These are phyloP conservation scores for Avicennia marina DNA, from an alignment of 257 asterid genomes.

Conservation along the genomic window DNA sequence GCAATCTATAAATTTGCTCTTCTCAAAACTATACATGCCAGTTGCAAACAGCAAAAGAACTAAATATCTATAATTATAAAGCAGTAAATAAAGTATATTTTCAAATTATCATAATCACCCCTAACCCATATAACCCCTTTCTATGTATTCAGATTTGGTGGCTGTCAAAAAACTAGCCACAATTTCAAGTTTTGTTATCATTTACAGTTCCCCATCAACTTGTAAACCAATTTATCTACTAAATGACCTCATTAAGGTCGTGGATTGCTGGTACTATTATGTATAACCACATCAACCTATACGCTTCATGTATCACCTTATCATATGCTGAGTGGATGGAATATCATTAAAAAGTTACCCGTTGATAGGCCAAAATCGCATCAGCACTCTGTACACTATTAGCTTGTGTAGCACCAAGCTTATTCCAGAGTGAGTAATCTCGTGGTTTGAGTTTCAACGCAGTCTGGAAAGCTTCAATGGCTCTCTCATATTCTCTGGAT, in stretches of 20 bases:
- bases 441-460: conserved; percentile 92
- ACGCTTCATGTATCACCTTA: not conserved
- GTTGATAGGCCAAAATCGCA: conserved; percentile 94
- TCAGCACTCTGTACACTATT: conserved; percentile 96
- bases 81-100: too few species aligned
- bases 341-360: conserved; percentile 53
- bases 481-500: conserved; percentile 86
- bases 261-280: not conserved
- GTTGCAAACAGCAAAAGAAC: too few species aligned
- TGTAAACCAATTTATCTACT: too few species aligned
- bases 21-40: too few species aligned
- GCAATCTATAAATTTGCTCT: too few species aligned
- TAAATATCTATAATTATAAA: too few species aligned
- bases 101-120: too few species aligned
- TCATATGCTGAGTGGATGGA: conserved; percentile 1
- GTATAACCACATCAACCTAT: conserved; percentile 10
- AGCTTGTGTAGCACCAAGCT: conserved; percentile 99
- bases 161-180: too few species aligned
- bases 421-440: conserved; percentile 99
- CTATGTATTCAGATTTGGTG: too few species aligned
- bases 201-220: conserved; percentile 1
- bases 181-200: too few species aligned
- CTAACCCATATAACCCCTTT: too few species aligned
- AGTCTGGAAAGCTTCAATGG: conserved; percentile 89
- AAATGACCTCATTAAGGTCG: not conserved